Evolutionary conservation across 2,329 filamentous ascomycete species (phyloP).

Genomic region (Dactylellina cionopaga): DNA sequence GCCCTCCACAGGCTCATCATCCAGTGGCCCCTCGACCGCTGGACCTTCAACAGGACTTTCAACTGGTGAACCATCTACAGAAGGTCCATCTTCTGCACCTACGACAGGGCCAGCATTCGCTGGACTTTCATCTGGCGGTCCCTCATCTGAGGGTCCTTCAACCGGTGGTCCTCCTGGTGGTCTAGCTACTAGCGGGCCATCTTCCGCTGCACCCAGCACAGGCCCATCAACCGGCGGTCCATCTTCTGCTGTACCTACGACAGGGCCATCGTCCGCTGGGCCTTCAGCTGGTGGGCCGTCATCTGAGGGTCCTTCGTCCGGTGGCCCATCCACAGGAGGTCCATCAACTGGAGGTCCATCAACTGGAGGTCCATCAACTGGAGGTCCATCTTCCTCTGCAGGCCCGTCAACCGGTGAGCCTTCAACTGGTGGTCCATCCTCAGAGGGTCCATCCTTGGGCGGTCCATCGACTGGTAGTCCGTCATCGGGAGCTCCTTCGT

Average conservation of each 20-base stretch:
- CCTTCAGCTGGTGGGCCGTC: too few relatives aligned
- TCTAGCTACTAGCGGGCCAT: neutral
- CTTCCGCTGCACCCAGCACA: neutral
- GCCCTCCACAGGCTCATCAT: neutral
- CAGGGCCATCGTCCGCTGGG: neutral
- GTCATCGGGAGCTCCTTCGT: conserved; percentile 4
- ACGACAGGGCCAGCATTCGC: neutral
- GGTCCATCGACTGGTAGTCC: neutral
- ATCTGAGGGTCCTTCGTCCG: neutral
- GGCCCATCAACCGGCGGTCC: neutral
- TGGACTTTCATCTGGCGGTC: neutral
- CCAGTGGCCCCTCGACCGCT: too few relatives aligned
- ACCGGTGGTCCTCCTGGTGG: neutral
- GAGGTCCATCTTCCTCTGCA: neutral
- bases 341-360: neutral
- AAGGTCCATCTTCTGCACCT: neutral
- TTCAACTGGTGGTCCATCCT: neutral
- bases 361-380: conserved; percentile 2
- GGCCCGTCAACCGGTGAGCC: conserved; percentile 8
- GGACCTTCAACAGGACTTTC: neutral
- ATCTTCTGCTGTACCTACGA: neutral
- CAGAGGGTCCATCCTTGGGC: neutral
- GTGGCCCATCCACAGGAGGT: neutral
- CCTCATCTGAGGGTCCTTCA: conserved; percentile 4
- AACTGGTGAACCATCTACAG: neutral